Evolutionary conservation across 352 stramenopile species (phyloP), one percentile per base, ranked within the genome.

Genomic region (Pythium scleroteichum): DNA sequence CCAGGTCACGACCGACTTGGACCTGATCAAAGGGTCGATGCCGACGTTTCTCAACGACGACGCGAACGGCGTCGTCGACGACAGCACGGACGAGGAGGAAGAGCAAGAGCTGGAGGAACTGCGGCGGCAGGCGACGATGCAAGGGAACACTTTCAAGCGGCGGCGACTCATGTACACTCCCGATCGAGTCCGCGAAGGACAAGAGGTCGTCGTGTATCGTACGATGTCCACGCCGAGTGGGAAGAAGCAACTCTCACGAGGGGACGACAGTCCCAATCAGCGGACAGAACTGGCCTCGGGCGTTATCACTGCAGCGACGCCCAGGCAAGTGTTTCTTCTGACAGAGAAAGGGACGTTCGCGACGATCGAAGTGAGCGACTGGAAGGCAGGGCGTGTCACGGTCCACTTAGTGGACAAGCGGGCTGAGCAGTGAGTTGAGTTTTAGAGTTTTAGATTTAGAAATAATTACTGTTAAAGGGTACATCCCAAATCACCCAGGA

Each of bases 121-220:
- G 13, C 9, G 55, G 17, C 12, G 41, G 33, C 22, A 49, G 29
- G 29, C 29, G 10, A 35, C 29, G 16, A 54, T 10, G 20, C 7
- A 14, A 19, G 53, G 41, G 9, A 56, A 33, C 17, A 52, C 8
- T 4, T 42, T 47, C 23, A 66, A 66, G 59, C 59, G 59, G 20
- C 44, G 49, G 29, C 68, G 78, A 57, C 62, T 85, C 10, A n/a
- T 47, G 17, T 80, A 72, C 50, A 87, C 83, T 39, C 75, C 76
- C 14, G 53, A 44, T 20, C 73, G 85, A 69, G 62, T 89, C 38
- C 72, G 81, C 39, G 80, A 88, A 57, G 80, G 80, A n/a, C 76
- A 88, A 23, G 50, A 78, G 19, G 62, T 90, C 3, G 63, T 75
- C 4, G 76, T 90, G 38, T 80, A 53, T 16, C 33, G 33, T 10